Evolutionary conservation across 768 basidiomycete species (phyloP), one percentile per base, ranked within the genome.

Genomic region (Xerocomus spinulosus): DNA sequence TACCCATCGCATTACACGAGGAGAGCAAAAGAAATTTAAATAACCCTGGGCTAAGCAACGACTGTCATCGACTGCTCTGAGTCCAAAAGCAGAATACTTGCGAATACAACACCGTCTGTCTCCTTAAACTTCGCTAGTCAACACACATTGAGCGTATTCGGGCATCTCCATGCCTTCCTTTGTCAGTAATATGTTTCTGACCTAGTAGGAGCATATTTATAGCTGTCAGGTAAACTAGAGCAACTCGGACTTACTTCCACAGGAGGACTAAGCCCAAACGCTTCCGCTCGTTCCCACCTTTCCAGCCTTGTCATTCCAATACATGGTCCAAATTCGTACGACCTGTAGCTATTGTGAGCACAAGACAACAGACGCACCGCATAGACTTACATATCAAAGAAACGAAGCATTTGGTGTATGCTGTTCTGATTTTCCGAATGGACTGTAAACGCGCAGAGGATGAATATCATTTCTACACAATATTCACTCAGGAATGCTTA

Each of bases 211-310:
- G 39, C 24, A 34, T 37, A 25, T 38, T 46, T 23, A 41, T 30
- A 21, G 32, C 46, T n/a, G n/a, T n/a, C 24, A 37, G 20, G 15
- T 3, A 18, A 25, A 9, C 4, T n/a, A 15, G 14, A 20, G 9
- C 3, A 15, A 12, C 9, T 17, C 17, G 23, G 9, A 49, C 79
- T 48, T 56, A 87, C 92, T 74, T 92, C 88, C 14, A 61, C 52
- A 3, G 92, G 92, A 13, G 93, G 94, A 39, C 83, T 74, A 17
- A 96, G 70, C 2, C 91, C 91, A 37, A 94, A 72, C 9, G 76
- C 74, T 23, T 82, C 64, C 0, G 94, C 94, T 41, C 93, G 76
- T 60, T 93, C 80, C 91, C 92, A 97, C 32, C 94, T 75, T 52
- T 93, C 82, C 13, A 95, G 68, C 24, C 93, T 81, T n/a, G 82